Evolutionary conservation across 805 yeast species (phyloP).

Genomic region (Wickerhamomyces hampshirensis): DNA sequence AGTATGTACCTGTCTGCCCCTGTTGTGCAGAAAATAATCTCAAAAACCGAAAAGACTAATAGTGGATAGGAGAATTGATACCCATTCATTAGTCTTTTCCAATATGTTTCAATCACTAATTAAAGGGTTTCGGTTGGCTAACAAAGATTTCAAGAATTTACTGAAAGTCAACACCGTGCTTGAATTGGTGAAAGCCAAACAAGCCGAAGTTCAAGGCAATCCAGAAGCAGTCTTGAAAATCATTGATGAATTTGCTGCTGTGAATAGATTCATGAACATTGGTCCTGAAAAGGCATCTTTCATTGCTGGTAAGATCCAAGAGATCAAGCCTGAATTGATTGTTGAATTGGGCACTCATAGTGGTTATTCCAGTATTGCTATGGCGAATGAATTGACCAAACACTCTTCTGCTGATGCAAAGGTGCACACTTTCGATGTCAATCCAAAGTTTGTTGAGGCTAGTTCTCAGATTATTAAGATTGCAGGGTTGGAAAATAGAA

Average conservation of each 20-base stretch:
- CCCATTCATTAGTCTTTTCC: too few species aligned
- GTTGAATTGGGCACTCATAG: conserved; percentile 20
- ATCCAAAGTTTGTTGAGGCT: conserved; percentile 8
- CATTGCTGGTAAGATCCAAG: conserved; percentile 4
- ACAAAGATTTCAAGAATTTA: not conserved
- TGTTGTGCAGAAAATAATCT: too few species aligned
- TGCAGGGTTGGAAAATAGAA: conserved; percentile 15
- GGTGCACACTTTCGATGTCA: conserved; percentile 19
- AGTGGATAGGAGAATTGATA: too few species aligned
- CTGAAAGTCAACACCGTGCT: conserved; percentile 4
- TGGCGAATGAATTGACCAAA: conserved; percentile 14
- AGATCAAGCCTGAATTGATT: conserved; percentile 13
- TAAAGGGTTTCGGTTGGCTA: too few species aligned
- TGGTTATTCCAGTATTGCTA: conserved; percentile 17
- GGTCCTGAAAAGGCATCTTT: conserved; percentile 8
- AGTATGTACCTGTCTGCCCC: not conserved
- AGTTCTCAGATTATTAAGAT: conserved; percentile 14
- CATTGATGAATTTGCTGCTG: conserved; percentile 12
- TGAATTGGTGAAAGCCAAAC: conserved; percentile 4
- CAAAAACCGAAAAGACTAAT: too few species aligned
- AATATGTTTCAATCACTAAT: too few species aligned
- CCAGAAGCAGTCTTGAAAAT: conserved; percentile 13
- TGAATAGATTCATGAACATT: conserved; percentile 3
- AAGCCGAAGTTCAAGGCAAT: conserved; percentile 8
- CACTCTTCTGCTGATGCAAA: conserved; percentile 3